These are phyloP conservation scores for Xylariaceae sp. DNA, from an alignment of 2,329 filamentous ascomycete genomes.

Conservation along the genomic window DNA sequence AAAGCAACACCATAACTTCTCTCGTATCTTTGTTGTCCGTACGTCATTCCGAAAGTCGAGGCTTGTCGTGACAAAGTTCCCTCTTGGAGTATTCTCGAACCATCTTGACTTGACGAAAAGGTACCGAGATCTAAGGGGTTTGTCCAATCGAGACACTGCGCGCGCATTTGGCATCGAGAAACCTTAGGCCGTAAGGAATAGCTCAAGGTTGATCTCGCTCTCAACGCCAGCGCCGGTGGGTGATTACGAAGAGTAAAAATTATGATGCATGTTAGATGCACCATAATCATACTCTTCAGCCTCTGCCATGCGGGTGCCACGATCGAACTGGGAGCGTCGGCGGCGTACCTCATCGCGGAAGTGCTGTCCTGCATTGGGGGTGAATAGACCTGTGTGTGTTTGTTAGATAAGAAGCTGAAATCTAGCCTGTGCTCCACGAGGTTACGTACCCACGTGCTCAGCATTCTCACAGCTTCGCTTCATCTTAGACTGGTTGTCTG, in stretches of 20 bases:
- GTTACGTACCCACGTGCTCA: constrained; percentile 66
- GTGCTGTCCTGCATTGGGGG: constrained; percentile 69
- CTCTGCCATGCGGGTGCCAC: constrained; percentile 68
- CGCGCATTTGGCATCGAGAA: constrained; percentile 10
- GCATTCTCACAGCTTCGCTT: constrained; percentile 83
- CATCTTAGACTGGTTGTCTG: constrained; percentile 84
- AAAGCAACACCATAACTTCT: background rate
- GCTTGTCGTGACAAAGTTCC: no score
- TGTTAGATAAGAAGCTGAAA: constrained; percentile 10
- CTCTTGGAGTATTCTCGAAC: background rate
- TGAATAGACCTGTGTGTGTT: constrained; percentile 61
- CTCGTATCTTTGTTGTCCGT: background rate
- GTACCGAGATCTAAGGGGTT: background rate
- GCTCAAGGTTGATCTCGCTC: constrained; percentile 11
- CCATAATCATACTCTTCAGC: constrained; percentile 58
- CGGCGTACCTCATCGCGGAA: constrained; percentile 71
- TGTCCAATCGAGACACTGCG: constrained; percentile 8
- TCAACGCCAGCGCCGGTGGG: constrained; percentile 1
- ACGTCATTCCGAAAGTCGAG: background rate
- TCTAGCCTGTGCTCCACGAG: no score
- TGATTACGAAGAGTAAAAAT: constrained; percentile 33
- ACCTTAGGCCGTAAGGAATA: background rate
- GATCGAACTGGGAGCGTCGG: constrained; percentile 72
- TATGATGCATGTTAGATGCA: constrained; percentile 34
- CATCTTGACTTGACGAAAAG: background rate